Evolutionary conservation across 2,329 filamentous ascomycete genomes (phyloP).

Genomic region (Xylaria digitata): DNA sequence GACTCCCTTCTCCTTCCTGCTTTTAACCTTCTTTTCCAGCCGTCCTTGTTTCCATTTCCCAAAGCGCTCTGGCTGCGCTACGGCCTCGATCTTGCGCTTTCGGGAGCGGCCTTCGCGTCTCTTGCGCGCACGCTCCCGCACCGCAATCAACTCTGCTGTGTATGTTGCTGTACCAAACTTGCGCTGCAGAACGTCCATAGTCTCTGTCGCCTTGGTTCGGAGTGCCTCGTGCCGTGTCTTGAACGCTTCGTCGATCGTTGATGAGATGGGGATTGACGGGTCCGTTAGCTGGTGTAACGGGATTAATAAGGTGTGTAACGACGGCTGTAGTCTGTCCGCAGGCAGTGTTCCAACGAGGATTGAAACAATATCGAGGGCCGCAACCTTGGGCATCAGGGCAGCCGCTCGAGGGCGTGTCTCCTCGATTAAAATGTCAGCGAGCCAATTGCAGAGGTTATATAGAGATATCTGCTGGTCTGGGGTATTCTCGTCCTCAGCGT

Average conservation of each 20-base stretch:
- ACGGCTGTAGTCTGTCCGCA: slow-evolving; percentile 66
- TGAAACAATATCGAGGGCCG: slow-evolving; percentile 79
- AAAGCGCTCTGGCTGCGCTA: slow-evolving; percentile 82
- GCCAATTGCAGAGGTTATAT: slow-evolving; percentile 80
- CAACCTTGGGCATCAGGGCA: slow-evolving; percentile 78
- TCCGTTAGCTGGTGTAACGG: slow-evolving; percentile 87
- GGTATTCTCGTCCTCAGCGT: slow-evolving; percentile 43
- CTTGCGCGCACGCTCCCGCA: slow-evolving; percentile 77
- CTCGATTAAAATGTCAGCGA: slow-evolving; percentile 81
- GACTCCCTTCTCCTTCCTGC: slow-evolving; percentile 80
- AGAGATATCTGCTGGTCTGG: slow-evolving; percentile 58
- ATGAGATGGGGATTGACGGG: slow-evolving; percentile 76
- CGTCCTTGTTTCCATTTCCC: slow-evolving; percentile 84
- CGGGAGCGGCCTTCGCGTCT: slow-evolving; percentile 78
- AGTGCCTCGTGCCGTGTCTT: slow-evolving; percentile 76
- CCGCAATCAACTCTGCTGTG: slow-evolving; percentile 76
- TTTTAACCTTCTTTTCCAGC: slow-evolving; percentile 84
- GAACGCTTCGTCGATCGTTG: slow-evolving; percentile 77
- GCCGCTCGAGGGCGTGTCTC: slow-evolving; percentile 73
- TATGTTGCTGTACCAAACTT: slow-evolving; percentile 85
- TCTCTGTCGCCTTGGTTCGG: slow-evolving; percentile 76
- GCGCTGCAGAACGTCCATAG: slow-evolving; percentile 85
- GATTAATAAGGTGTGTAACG: slow-evolving; percentile 69
- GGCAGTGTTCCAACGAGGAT: slow-evolving; percentile 74
- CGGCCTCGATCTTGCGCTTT: slow-evolving; percentile 91